Evolutionary conservation across 352 stramenopile species (phyloP).

Genomic region (Globisporangium echinulatum): DNA sequence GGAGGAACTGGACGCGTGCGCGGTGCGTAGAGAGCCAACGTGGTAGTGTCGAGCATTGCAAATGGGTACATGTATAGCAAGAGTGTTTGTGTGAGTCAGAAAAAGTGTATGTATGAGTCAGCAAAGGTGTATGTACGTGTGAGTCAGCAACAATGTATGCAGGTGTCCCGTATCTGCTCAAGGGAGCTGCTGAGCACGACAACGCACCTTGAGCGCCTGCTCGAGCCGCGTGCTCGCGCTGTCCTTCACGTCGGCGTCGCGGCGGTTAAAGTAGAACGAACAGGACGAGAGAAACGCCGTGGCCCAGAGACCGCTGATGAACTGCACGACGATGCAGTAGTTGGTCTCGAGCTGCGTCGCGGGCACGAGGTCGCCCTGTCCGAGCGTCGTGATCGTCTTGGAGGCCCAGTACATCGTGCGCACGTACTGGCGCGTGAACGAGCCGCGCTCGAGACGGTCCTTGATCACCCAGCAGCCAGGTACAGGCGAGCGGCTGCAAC

Average conservation of each 20-base stretch:
- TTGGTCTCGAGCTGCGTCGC: conserved; percentile 15
- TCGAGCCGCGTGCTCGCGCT: conserved; percentile 17
- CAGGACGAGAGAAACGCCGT: conserved; percentile 19
- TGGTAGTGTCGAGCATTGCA: too few species aligned
- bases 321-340: conserved; percentile 20
- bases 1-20: conserved; percentile 10
- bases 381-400: conserved; percentile 21
- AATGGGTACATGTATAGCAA: too few species aligned
- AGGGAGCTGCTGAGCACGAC: too few species aligned
- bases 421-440: conserved; percentile 16
- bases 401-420: conserved; percentile 22
- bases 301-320: conserved; percentile 18
- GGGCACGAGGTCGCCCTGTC: conserved; percentile 19
- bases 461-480: conserved; percentile 20
- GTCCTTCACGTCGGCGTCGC: conserved; percentile 11
- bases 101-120: neutral
- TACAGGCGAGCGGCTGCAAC: conserved; percentile 7
- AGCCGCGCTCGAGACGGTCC: conserved; percentile 14
- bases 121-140: too few species aligned
- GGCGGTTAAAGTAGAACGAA: conserved; percentile 21
- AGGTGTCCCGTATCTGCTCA: too few species aligned
- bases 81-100: neutral
- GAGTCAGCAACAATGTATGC: too few species aligned
- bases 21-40: too few species aligned
- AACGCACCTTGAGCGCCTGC: conserved; percentile 15